Percentiles rank a stretch among this genome's conserved stretches.
phyloP scores from a whole-genome alignment of 2,329 filamentous ascomycete species.

The Monosporascus sp. region DNA sequence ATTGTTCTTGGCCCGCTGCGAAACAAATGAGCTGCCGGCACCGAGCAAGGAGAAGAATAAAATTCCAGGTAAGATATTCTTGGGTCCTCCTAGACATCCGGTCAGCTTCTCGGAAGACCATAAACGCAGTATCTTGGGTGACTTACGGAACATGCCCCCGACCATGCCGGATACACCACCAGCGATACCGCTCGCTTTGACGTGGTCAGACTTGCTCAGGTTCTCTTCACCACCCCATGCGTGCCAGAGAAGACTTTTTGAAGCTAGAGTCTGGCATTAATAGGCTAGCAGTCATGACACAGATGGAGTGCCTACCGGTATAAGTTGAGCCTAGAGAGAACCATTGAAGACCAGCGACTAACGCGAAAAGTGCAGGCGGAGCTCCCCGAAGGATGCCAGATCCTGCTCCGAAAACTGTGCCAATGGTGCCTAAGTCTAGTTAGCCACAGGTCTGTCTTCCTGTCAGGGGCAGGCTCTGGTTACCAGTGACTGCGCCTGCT shows the following conservation, averaged over 20 bases:
- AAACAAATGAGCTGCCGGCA: slow-evolving; percentile 27
- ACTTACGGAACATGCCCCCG: slow-evolving; percentile 50
- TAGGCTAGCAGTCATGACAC: neutral
- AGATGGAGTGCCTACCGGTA: slow-evolving; percentile 52
- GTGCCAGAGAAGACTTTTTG: slow-evolving; percentile 41
- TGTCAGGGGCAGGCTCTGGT: neutral
- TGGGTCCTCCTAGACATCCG: slow-evolving; percentile 39
- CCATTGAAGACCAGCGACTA: slow-evolving; percentile 73
- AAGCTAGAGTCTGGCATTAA: slow-evolving; percentile 32
- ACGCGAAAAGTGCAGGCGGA: slow-evolving; percentile 64
- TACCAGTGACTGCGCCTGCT: slow-evolving; percentile 23
- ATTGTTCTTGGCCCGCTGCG: slow-evolving; percentile 10
- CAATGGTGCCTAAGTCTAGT: slow-evolving; percentile 43
- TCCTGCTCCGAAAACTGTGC: slow-evolving; percentile 60
- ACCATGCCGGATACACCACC: slow-evolving; percentile 63
- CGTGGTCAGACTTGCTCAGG: slow-evolving; percentile 52
- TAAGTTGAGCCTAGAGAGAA: slow-evolving; percentile 72
- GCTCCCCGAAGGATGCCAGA: slow-evolving; percentile 65
- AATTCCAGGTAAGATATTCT: slow-evolving; percentile 46
- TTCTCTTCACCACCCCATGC: slow-evolving; percentile 45
- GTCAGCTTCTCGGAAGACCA: slow-evolving; percentile 7
- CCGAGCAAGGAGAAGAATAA: slow-evolving; percentile 41
- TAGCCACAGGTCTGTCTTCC: slow-evolving; percentile 11
- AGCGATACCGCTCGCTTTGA: slow-evolving; percentile 63
- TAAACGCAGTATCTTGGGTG: neutral